Conservation (phyloP, 2,329 filamentous ascomycete species). For the Penicillium sp. region DNA sequence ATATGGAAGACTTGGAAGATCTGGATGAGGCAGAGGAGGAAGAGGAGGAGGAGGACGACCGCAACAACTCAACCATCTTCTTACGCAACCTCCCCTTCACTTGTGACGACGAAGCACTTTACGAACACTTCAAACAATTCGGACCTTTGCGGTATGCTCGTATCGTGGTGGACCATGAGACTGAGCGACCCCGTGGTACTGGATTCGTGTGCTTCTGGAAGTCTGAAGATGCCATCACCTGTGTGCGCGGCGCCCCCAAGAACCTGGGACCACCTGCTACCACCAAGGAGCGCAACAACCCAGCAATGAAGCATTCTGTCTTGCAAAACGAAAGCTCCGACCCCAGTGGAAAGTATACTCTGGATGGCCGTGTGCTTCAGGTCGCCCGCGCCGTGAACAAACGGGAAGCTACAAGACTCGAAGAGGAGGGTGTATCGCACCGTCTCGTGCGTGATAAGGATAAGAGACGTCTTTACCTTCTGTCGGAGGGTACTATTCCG, state of each 20-base stretch:
- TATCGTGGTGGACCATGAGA: slow-evolving; percentile 82
- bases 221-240: slow-evolving; percentile 70
- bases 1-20: slow-evolving; percentile 33
- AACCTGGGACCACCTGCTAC: slow-evolving; percentile 44
- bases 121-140: slow-evolving; percentile 84
- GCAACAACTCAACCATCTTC: slow-evolving; percentile 78
- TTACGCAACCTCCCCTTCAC: slow-evolving; percentile 93
- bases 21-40: slow-evolving; percentile 24
- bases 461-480: slow-evolving; percentile 84
- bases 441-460: slow-evolving; percentile 75
- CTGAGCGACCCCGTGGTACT: slow-evolving; percentile 84
- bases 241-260: slow-evolving; percentile 73
- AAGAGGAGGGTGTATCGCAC: slow-evolving; percentile 64
- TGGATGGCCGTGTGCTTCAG: slow-evolving; percentile 85
- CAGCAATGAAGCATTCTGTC: slow-evolving; percentile 72
- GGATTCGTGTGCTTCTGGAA: slow-evolving; percentile 94
- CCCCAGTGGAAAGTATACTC: slow-evolving; percentile 78
- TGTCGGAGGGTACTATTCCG: slow-evolving; percentile 81
- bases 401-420: slow-evolving; percentile 73
- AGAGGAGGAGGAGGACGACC: slow-evolving; percentile 49
- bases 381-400: slow-evolving; percentile 83
- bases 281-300: slow-evolving; percentile 38
- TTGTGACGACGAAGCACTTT: slow-evolving; percentile 76
- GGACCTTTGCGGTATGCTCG: slow-evolving; percentile 87
- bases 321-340: slow-evolving; percentile 85